Evolutionary conservation across 495 filamentous ascomycete genomes (phyloP).

Genomic region (Entonaema liquescens): DNA sequence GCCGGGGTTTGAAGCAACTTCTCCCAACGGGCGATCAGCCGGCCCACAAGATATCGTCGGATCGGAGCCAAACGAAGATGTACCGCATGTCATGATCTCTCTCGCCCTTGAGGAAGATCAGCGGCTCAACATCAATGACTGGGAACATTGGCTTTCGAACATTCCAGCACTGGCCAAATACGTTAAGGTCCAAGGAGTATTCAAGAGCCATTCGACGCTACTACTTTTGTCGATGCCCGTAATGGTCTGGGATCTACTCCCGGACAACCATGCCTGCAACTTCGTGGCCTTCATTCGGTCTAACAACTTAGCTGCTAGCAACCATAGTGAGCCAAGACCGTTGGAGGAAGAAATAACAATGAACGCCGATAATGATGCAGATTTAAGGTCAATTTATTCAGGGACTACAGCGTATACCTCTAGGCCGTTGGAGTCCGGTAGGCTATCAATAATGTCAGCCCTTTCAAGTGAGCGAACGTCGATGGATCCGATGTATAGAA

Average conservation of each 20-base stretch:
- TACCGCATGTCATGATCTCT: conserved; percentile 63
- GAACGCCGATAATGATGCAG: conserved; percentile 31
- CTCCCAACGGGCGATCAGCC: conserved; percentile 34
- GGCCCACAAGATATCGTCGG: conserved; percentile 34
- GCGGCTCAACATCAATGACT: conserved; percentile 54
- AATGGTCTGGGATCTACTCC: conserved; percentile 63
- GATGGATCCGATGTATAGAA: conserved; percentile 22
- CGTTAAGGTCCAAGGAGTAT: conserved; percentile 62
- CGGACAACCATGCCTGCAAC: conserved; percentile 58
- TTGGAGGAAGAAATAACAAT: conserved; percentile 29
- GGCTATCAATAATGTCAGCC: conserved; percentile 35
- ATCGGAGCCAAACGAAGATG: conserved; percentile 53
- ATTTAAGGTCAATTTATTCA: conserved; percentile 42
- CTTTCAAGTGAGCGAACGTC: conserved; percentile 32
- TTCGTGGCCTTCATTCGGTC: conserved; percentile 64
- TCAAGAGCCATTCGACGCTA: conserved; percentile 61
- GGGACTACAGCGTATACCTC: conserved; percentile 40
- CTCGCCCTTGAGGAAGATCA: conserved; percentile 62
- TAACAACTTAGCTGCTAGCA: conserved; percentile 49
- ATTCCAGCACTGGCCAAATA: conserved; percentile 60
- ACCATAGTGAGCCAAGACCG: conserved; percentile 12
- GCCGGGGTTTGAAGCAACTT: conserved; percentile 23
- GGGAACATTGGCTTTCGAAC: conserved; percentile 57
- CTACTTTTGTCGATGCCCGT: conserved; percentile 59
- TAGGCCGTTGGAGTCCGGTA: conserved; percentile 15